Conservation (phyloP, 2,329 filamentous ascomycete species). For the Xylaria multiplex region DNA sequence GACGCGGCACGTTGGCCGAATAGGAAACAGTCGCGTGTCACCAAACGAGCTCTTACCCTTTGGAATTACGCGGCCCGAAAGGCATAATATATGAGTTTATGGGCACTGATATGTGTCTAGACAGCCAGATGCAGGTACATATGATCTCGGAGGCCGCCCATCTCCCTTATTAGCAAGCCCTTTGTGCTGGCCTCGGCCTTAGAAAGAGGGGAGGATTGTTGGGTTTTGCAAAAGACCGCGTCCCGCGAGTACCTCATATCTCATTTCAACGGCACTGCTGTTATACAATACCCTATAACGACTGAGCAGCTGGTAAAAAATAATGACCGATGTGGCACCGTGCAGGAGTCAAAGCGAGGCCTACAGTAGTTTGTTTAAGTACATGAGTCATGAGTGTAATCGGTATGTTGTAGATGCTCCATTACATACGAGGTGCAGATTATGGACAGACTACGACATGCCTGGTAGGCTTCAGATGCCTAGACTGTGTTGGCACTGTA, state of each 20-base stretch:
- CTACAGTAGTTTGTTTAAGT: constrained; percentile 4
- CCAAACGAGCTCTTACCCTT: constrained; percentile 30
- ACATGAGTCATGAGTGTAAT: constrained; percentile 19
- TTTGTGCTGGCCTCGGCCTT: constrained; percentile 29
- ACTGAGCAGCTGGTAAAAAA: constrained; percentile 7
- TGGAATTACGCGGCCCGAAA: constrained; percentile 37
- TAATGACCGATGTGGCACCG: constrained; percentile 8
- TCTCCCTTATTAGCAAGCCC: constrained; percentile 24
- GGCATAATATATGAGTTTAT: constrained; percentile 36
- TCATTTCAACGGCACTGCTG: constrained; percentile 8
- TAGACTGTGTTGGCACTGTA: too few relatives aligned
- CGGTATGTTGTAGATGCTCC: constrained; percentile 14
- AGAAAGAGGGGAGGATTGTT: constrained; percentile 1
- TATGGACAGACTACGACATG: constrained; percentile 2
- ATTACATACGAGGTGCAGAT: constrained; percentile 16
- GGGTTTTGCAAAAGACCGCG: background rate
- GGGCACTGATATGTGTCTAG: constrained; percentile 19
- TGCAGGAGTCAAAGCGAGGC: constrained; percentile 21
- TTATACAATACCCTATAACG: background rate
- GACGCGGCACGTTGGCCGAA: constrained; percentile 35
- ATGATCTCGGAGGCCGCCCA: constrained; percentile 42
- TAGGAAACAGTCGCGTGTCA: constrained; percentile 39
- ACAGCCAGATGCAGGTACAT: constrained; percentile 38
- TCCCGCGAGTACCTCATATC: constrained; percentile 7
- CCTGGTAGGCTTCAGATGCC: background rate